Evolutionary conservation across 2,329 filamentous ascomycete genomes (phyloP).

Genomic region (Rhinocladiella similis): DNA sequence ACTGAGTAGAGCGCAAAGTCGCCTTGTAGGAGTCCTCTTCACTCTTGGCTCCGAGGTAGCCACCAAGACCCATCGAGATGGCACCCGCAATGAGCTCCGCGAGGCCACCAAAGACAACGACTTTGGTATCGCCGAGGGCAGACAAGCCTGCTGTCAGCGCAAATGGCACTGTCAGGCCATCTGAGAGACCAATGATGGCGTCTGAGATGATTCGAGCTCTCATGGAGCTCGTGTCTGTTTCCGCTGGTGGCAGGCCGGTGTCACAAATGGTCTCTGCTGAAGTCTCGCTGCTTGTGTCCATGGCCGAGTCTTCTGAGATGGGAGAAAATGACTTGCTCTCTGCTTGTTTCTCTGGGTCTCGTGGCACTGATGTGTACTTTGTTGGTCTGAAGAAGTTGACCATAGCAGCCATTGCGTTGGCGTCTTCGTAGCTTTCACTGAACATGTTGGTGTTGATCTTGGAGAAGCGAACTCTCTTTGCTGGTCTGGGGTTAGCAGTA

Average conservation of each 20-base stretch:
- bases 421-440: slow-evolving; percentile 19
- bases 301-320: slow-evolving; percentile 3
- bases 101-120: slow-evolving; percentile 70
- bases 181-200: slow-evolving; percentile 73
- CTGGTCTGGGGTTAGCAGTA: not conserved
- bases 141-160: slow-evolving; percentile 71
- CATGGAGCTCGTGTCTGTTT: slow-evolving; percentile 5
- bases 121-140: slow-evolving; percentile 60
- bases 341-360: slow-evolving; percentile 16
- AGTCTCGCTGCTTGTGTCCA: slow-evolving; percentile 18
- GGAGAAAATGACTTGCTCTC: not conserved
- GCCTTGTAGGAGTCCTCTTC: slow-evolving; percentile 35
- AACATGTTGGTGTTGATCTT: slow-evolving; percentile 10
- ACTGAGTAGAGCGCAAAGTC: slow-evolving; percentile 14
- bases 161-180: slow-evolving; percentile 78
- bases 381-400: slow-evolving; percentile 11
- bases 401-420: slow-evolving; percentile 22
- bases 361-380: slow-evolving; percentile 9
- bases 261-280: slow-evolving; percentile 16
- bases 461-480: not conserved
- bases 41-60: slow-evolving; percentile 64
- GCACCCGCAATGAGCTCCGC: slow-evolving; percentile 75
- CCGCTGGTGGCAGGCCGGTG: not conserved
- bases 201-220: slow-evolving; percentile 42
- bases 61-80: slow-evolving; percentile 76